Evolutionary conservation across 106 monocot genomes (phyloP).

Genomic region (Hemerocallis citrina): DNA sequence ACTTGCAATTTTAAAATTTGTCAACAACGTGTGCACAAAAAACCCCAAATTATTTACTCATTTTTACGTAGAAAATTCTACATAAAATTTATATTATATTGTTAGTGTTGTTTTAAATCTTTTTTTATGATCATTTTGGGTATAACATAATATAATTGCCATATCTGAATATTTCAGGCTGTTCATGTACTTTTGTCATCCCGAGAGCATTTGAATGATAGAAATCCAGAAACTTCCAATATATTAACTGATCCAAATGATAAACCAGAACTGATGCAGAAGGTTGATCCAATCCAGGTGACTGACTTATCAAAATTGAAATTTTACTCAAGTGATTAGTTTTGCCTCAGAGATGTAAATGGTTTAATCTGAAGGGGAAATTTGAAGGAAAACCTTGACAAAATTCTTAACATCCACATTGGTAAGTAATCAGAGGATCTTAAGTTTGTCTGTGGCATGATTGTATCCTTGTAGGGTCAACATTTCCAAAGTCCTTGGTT

Average conservation of each 20-base stretch:
- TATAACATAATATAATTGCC: background rate
- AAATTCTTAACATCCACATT: no score
- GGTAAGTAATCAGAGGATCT: no score
- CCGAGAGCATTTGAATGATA: constrained; percentile 29
- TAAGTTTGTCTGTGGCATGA: no score
- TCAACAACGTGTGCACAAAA: no score
- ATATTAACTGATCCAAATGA: constrained; percentile 10
- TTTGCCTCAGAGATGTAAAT: no score
- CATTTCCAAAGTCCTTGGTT: no score
- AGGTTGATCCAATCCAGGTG: constrained; percentile 62
- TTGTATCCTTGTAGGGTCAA: no score
- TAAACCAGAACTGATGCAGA: constrained; percentile 11
- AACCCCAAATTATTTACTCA: no score
- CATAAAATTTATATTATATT: background rate
- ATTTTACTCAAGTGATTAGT: no score
- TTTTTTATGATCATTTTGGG: background rate
- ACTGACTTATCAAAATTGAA: constrained; percentile 11
- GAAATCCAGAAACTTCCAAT: background rate
- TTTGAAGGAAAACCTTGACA: no score
- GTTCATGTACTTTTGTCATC: constrained; percentile 50
- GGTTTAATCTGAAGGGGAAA: no score
- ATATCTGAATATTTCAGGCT: constrained; percentile 28
- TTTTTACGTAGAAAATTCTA: background rate
- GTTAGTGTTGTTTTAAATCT: background rate
- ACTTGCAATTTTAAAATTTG: no score